A percentile compares a stretch with the other conserved stretches of the same genome.
phyloP scores from a whole-genome alignment of 345 rosid species.

The Erodium maritimum region DNA sequence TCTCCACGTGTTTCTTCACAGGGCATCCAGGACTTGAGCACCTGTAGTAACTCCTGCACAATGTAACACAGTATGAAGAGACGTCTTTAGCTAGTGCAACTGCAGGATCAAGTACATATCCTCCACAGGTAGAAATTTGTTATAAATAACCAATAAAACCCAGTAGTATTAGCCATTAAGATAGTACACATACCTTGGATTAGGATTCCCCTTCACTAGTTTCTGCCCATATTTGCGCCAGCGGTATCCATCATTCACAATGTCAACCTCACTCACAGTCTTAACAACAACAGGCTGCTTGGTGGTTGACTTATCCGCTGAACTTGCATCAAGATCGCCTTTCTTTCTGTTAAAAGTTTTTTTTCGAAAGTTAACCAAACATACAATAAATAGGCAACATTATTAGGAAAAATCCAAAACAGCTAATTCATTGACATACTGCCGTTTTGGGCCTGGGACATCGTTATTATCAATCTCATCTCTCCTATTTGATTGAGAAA shows the following conservation, averaged over 20 bases:
- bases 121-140: no score
- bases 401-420: background rate
- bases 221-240: conserved; percentile 99
- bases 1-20: conserved; percentile 56
- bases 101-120: no score
- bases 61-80: conserved; percentile 4
- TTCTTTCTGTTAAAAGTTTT: conserved; percentile 53
- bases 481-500: conserved; percentile 24
- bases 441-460: conserved; percentile 47
- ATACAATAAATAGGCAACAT: conserved; percentile 7
- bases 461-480: conserved; percentile 31
- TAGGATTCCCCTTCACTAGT: conserved; percentile 84
- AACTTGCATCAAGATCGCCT: conserved; percentile 24
- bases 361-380: conserved; percentile 7
- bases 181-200: conserved; percentile 53
- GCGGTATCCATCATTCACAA: conserved; percentile 87
- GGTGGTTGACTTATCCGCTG: conserved; percentile 33
- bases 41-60: conserved; percentile 82
- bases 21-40: conserved; percentile 91
- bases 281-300: conserved; percentile 55
- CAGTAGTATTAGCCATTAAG: no score
- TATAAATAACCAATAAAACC: no score
- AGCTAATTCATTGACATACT: conserved; percentile 26
- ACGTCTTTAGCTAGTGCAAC: no score
- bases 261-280: conserved; percentile 22